Conservation (phyloP, 108 stramenopile species). For the Hondaea fermentalgiana region DNA sequence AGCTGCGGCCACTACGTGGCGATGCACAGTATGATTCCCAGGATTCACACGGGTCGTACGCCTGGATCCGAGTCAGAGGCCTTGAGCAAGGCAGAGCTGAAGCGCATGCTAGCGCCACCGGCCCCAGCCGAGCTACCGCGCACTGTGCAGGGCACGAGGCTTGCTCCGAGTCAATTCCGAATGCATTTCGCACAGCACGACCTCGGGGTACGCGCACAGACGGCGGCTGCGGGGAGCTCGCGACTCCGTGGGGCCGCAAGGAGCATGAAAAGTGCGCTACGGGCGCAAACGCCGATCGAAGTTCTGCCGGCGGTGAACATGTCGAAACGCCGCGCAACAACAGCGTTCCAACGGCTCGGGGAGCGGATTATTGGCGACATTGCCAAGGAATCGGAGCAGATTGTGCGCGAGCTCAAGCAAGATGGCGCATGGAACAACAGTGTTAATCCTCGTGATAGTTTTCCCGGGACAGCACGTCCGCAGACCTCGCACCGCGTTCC, state of each 20-base stretch:
- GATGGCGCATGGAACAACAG: not conserved
- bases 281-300: not conserved
- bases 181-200: not conserved
- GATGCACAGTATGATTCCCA: not conserved
- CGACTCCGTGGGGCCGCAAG: too few species aligned
- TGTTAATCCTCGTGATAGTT: not conserved
- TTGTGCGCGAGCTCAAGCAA: not conserved
- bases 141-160: not conserved
- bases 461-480: not conserved
- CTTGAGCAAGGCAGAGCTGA: not conserved
- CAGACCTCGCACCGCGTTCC: not conserved
- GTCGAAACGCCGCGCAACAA: not conserved
- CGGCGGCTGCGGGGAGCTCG: not conserved
- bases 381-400: not conserved
- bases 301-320: not conserved
- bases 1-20: slow-evolving; percentile 1
- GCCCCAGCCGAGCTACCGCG: not conserved
- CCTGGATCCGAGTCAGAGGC: not conserved
- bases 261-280: not conserved
- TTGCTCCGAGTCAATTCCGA: not conserved
- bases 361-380: not conserved
- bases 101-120: not conserved
- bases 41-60: not conserved
- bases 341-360: not conserved
- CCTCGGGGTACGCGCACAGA: not conserved